Conservation (phyloP, 2,329 filamentous ascomycete genomes). For the Pseudocercospora eumusae region DNA sequence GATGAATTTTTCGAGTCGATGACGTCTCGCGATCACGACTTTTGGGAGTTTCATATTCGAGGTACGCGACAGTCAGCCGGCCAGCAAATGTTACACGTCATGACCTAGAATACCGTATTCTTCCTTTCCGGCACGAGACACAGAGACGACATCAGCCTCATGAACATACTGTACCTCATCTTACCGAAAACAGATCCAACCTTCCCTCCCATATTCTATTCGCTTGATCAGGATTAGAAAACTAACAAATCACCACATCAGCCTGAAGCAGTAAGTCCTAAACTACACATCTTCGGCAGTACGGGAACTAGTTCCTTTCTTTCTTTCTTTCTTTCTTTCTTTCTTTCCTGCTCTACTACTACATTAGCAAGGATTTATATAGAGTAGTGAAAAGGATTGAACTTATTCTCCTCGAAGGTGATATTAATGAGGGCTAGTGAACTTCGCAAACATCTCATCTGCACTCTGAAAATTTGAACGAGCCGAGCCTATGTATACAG, state of each 20-base stretch:
- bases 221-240: conserved; percentile 44
- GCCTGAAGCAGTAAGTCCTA: conserved; percentile 35
- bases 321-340: too few relatives aligned
- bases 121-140: background rate
- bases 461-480: too few relatives aligned
- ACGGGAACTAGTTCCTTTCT: too few relatives aligned
- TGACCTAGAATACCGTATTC: too few relatives aligned
- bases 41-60: background rate
- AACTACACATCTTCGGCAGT: too few relatives aligned
- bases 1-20: background rate
- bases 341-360: too few relatives aligned
- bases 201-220: conserved; percentile 47
- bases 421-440: conserved; percentile 34
- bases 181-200: conserved; percentile 47
- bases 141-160: background rate
- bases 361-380: too few relatives aligned
- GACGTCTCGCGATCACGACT: background rate
- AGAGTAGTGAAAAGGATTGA: too few relatives aligned
- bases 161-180: background rate
- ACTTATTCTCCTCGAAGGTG: conserved; percentile 42
- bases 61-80: too few relatives aligned
- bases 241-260: conserved; percentile 45
- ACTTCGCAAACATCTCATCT: too few relatives aligned
- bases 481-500: too few relatives aligned
- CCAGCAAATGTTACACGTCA: background rate